Percentiles rank a stretch among this genome's conserved stretches.
phyloP scores from a whole-genome alignment of 2,329 filamentous ascomycete species.

The Talaromyces albobiverticillius region DNA sequence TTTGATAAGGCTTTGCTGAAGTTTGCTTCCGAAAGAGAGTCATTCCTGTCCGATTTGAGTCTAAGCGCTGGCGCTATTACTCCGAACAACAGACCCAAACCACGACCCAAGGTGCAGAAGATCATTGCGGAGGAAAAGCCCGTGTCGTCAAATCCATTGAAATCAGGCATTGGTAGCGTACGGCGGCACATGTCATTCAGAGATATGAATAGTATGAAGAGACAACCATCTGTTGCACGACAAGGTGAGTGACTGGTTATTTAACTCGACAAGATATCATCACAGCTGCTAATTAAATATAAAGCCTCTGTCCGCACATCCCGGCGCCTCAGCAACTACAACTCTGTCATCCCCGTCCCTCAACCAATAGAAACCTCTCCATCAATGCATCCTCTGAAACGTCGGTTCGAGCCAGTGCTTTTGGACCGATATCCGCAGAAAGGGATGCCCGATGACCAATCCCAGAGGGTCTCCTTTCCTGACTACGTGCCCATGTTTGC shows the following conservation, averaged over 20 bases:
- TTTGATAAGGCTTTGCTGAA: slow-evolving; percentile 92
- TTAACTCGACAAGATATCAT: slow-evolving; percentile 18
- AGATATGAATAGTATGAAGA: slow-evolving; percentile 93
- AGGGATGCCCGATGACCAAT: slow-evolving; percentile 73
- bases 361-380: slow-evolving; percentile 86
- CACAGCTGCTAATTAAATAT: slow-evolving; percentile 21
- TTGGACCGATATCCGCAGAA: slow-evolving; percentile 91
- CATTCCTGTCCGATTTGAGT: slow-evolving; percentile 86
- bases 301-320: slow-evolving; percentile 72
- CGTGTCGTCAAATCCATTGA: slow-evolving; percentile 45
- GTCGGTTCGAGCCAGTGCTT: slow-evolving; percentile 92
- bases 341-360: slow-evolving; percentile 91
- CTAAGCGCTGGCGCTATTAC: slow-evolving; percentile 81
- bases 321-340: slow-evolving; percentile 91
- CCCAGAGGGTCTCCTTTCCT: slow-evolving; percentile 80
- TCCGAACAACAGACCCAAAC: slow-evolving; percentile 66
- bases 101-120: slow-evolving; percentile 66
- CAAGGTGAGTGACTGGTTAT: slow-evolving; percentile 51
- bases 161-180: slow-evolving; percentile 75
- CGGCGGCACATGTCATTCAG: slow-evolving; percentile 87
- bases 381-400: slow-evolving; percentile 91
- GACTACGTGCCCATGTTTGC: slow-evolving; percentile 99
- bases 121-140: slow-evolving; percentile 70
- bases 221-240: slow-evolving; percentile 73
- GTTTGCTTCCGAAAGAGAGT: slow-evolving; percentile 92